Conservation (phyloP, 805 yeast species). For the Zygosaccharomyces lentus region DNA sequence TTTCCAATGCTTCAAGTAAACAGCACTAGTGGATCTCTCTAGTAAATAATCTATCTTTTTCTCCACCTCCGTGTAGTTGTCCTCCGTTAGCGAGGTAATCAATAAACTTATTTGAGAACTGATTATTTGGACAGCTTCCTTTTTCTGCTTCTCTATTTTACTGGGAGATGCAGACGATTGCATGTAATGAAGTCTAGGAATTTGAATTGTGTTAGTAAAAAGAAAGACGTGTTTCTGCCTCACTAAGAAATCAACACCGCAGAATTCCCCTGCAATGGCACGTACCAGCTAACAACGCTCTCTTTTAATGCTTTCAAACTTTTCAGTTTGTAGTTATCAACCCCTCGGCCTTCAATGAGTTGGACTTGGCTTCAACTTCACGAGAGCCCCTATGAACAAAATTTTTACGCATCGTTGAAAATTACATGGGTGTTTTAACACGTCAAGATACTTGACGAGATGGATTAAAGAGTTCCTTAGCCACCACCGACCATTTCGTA, state of each 20-base stretch:
- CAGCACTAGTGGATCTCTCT: conserved; percentile 21
- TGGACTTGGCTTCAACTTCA: not conserved
- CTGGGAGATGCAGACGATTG: conserved; percentile 14
- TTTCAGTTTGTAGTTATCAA: not conserved
- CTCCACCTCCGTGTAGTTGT: conserved; percentile 18
- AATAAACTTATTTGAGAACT: conserved; percentile 30
- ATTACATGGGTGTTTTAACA: conserved; percentile 1
- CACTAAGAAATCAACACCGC: conserved; percentile 1
- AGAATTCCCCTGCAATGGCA: conserved; percentile 6
- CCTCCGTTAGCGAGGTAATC: conserved; percentile 22
- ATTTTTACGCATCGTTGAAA: conserved; percentile 10
- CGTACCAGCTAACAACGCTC: conserved; percentile 12
- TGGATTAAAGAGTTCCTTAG: not conserved
- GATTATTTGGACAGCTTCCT: conserved; percentile 26
- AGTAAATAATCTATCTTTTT: conserved; percentile 21
- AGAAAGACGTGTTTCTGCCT: conserved; percentile 2
- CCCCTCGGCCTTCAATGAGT: not conserved
- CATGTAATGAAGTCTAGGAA: conserved; percentile 17
- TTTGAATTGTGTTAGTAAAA: not conserved
- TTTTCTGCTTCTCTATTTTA: conserved; percentile 16
- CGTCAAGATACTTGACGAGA: not conserved
- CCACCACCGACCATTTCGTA: not conserved
- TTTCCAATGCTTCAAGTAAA: conserved; percentile 29
- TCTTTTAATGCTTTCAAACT: conserved; percentile 1
- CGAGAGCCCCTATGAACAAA: conserved; percentile 6